Evolutionary conservation across 331 rosid genomes (phyloP), one percentile per base, ranked within the genome.

Genomic region (Pyrus hybrid): DNA sequence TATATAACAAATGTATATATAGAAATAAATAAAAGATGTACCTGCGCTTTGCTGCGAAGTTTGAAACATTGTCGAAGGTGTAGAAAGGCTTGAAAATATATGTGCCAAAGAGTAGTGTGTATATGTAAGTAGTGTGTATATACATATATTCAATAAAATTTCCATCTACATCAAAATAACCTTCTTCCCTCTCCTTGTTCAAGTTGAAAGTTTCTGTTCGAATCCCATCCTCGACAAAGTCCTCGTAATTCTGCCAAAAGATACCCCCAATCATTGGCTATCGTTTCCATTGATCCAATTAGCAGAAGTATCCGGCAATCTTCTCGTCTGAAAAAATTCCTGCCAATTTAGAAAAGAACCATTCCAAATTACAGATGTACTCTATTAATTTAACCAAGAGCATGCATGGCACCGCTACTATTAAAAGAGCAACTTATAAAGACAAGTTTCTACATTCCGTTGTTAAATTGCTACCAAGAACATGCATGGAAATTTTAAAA

Each of bases 181-280:
- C 98, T 85, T 93, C 97, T 76, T 93, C 98, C 80, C 94, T 86
- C 87, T 93, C 97, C 79, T 85, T 86, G 67, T 84, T 72, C 56
- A 93, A 86, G 85, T 92, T 93, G 87, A 93, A 93, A 70, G 95
- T 94, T 77, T 93, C 98, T 20, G 88, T 83, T 82, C 86, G 96
- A 85, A 93, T 81, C 74, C 96, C 97, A 28, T 90, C 94, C 29
- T 84, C 94, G 29, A 83, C 91, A 70, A 93, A 93, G 77, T 83
- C 81, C 26, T 83, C 93, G 63, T 82, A 78, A 33, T 82, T 91
- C 94, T 13, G 9, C 33, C 29, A 86, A 77, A 76, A 84, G 65
- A 86, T 71, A 81, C 28, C 67, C 75, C 80, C 56, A 75, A 81
- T 87, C 85, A 86, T 76, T 77, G 77, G 76, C 85, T 78, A 80